A percentile compares a stretch with the other conserved stretches of the same genome.
Evolutionary conservation across 331 rosid species (phyloP).

Genomic region (Pyracantha coccinea): DNA sequence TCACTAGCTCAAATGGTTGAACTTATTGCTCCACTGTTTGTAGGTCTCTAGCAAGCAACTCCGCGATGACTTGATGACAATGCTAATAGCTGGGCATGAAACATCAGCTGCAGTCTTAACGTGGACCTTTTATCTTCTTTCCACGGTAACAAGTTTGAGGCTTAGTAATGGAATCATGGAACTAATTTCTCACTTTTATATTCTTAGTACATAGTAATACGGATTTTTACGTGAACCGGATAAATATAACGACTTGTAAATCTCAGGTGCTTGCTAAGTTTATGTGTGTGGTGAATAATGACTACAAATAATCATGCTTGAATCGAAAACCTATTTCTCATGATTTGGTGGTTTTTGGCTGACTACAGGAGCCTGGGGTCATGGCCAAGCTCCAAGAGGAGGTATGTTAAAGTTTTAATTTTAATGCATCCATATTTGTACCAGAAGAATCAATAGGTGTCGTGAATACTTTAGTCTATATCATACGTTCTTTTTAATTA

Average conservation of each 20-base stretch:
- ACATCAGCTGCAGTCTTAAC: constrained; percentile 97
- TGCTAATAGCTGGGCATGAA: constrained; percentile 99
- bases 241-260: background rate
- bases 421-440: constrained; percentile 12
- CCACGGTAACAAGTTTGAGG: constrained; percentile 37
- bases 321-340: constrained; percentile 7
- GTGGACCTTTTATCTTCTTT: constrained; percentile 93
- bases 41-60: constrained; percentile 98
- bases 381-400: constrained; percentile 89
- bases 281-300: background rate
- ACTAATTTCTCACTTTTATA: background rate
- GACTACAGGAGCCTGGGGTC: constrained; percentile 75
- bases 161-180: background rate
- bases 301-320: background rate
- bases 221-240: background rate
- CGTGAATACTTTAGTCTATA: background rate
- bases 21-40: constrained; percentile 16
- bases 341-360: constrained; percentile 10
- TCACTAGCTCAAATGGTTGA: constrained; percentile 1
- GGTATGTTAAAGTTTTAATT: constrained; percentile 36
- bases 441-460: constrained; percentile 7
- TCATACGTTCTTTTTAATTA: background rate
- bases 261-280: background rate
- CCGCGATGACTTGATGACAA: constrained; percentile 95
- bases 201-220: background rate